Evolutionary conservation across 2,329 filamentous ascomycete species (phyloP), one percentile per base, ranked within the genome.

Genomic region (Xylariaceae sp.): DNA sequence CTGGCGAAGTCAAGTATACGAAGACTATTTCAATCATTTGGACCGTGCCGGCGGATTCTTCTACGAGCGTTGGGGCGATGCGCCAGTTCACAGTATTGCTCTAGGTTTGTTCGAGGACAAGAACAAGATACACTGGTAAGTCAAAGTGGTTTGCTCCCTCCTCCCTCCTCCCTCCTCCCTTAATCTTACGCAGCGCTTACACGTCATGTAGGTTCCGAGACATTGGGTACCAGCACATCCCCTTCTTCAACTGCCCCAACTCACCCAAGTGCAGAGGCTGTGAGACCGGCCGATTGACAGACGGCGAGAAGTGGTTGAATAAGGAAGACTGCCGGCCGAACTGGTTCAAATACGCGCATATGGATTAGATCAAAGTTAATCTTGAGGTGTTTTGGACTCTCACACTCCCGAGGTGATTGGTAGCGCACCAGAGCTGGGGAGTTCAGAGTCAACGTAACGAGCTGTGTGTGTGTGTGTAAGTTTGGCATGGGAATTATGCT

Each of bases 221-320:
- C 70, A 97, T 99, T 63, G 94, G 94, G 55, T 99, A 99, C 74
- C 91, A 96, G 67, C 94, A 99, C 65, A 91, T 97, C 51, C 94
- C 94, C 45, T 99, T 95, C 76, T 96, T 95, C 80, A 99, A 99
- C 76, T 99, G 94, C 70, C 94, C 94, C 59, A 97, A 96, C 74
- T 95, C 88, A 51, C 88, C 89, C 48, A 97, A 97, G 72, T 97
- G 92, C 71, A 86, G 81, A 62, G 89, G 89, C 62, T 97, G 92
- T 70, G 80, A 85, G n/a, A 83, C 89, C 0, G 94, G 92, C 48
- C 83, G 87, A 56, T 88, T 96, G 66, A 96, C 90, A 30, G 91
- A 95, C 62, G 94, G 94, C 60, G 91, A 91, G 67, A 76, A 84
- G 32, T 96, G 85, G 78, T 76, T 99, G 45, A 83, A 91, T 65